Conservation (phyloP, 805 yeast genomes). For the Candida morakotiae region DNA sequence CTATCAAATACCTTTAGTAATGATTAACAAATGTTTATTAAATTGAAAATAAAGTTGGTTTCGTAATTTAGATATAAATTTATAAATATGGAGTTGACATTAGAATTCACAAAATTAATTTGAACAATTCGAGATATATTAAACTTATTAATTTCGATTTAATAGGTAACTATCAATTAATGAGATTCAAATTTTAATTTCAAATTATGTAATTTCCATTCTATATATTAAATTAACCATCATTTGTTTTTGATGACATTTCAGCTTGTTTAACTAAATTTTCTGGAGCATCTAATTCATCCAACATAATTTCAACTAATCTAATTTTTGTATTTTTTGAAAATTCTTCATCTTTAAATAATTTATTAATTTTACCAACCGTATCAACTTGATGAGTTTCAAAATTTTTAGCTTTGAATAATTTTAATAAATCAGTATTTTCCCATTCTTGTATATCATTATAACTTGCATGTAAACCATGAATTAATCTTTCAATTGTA, state of each 20-base stretch:
- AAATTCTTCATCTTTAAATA: constrained; percentile 24
- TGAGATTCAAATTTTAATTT: too few relatives aligned
- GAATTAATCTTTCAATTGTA: constrained; percentile 38
- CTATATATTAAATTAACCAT: too few relatives aligned
- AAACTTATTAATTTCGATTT: too few relatives aligned
- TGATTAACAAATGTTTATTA: too few relatives aligned
- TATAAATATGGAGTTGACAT: too few relatives aligned
- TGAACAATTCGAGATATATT: too few relatives aligned
- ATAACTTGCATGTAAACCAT: constrained; percentile 33
- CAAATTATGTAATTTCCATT: too few relatives aligned
- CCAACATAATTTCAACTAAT: constrained; percentile 34
- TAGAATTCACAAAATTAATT: too few relatives aligned
- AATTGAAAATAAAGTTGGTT: too few relatives aligned
- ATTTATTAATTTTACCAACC: constrained; percentile 20
- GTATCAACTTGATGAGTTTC: constrained; percentile 23
- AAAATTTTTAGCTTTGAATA: constrained; percentile 27
- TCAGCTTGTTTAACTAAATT: constrained; percentile 35
- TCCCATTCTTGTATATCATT: constrained; percentile 39
- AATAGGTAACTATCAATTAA: too few relatives aligned
- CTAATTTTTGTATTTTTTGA: constrained; percentile 28
- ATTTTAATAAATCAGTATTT: constrained; percentile 26
- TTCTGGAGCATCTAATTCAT: constrained; percentile 34
- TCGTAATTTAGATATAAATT: too few relatives aligned
- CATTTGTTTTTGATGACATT: constrained; percentile 25
- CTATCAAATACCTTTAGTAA: too few relatives aligned